Percentiles rank a stretch among this genome's conserved stretches.
Evolutionary conservation across 768 basidiomycete genomes (phyloP).

Genomic region (Leccinum olivaceopallidum): DNA sequence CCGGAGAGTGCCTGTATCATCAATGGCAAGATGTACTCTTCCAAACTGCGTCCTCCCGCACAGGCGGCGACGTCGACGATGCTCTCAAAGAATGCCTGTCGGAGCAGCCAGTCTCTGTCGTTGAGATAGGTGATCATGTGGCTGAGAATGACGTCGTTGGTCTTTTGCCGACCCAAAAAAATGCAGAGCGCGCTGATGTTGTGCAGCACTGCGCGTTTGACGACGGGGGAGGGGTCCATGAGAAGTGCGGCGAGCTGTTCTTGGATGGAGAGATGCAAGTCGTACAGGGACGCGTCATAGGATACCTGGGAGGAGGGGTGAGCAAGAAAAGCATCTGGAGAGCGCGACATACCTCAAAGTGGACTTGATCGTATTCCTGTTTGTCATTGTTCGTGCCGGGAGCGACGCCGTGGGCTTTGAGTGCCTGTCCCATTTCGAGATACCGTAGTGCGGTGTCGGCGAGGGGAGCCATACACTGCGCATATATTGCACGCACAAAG

Average conservation of each 20-base stretch:
- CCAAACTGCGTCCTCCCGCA: constrained; percentile 86
- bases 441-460: constrained; percentile 87
- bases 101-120: constrained; percentile 89
- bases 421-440: constrained; percentile 90
- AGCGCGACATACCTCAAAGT: constrained; percentile 64
- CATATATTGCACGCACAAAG: constrained; percentile 78
- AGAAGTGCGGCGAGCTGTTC: constrained; percentile 86
- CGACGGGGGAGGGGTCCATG: constrained; percentile 84
- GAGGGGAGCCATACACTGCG: constrained; percentile 80
- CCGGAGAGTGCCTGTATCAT: constrained; percentile 96
- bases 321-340: background rate
- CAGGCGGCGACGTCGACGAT: constrained; percentile 95
- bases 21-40: constrained; percentile 95
- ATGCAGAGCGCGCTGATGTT: constrained; percentile 89
- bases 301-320: constrained; percentile 58
- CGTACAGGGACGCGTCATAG: constrained; percentile 84
- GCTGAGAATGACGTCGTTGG: constrained; percentile 92
- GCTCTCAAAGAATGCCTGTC: constrained; percentile 92
- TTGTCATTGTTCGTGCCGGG: constrained; percentile 44
- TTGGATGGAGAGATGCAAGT: constrained; percentile 82
- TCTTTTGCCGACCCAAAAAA: constrained; percentile 89
- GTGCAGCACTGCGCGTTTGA: constrained; percentile 87
- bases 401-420: constrained; percentile 76
- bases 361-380: constrained; percentile 74
- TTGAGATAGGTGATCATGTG: constrained; percentile 85